Percentiles rank a stretch among this genome's conserved stretches.
phyloP scores from a whole-genome alignment of 2,329 filamentous ascomycete genomes.

The Alternaria sp. region DNA sequence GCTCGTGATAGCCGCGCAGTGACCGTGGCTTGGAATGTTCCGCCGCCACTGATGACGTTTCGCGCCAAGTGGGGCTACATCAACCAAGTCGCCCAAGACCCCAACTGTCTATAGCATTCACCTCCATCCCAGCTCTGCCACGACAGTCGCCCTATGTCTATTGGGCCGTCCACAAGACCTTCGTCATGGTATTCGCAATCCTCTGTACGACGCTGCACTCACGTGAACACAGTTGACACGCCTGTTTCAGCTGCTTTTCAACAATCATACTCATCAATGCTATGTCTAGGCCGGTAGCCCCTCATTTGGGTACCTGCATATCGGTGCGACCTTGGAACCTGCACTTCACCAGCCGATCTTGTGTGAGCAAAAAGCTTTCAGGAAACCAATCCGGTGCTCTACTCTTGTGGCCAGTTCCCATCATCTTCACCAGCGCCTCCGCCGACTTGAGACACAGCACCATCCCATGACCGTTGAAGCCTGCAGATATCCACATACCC shows the following conservation, averaged over 20 bases:
- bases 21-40: conserved; percentile 19
- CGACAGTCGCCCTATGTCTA: background rate
- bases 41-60: conserved; percentile 26
- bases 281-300: conserved; percentile 46
- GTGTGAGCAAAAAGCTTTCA: conserved; percentile 57
- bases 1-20: conserved; percentile 15
- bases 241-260: background rate
- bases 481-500: conserved; percentile 64
- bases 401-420: conserved; percentile 48
- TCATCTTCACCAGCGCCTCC: conserved; percentile 65
- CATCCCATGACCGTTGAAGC: conserved; percentile 73
- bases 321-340: conserved; percentile 24
- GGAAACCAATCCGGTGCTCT: conserved; percentile 62
- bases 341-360: conserved; percentile 52
- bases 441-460: conserved; percentile 68
- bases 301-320: background rate
- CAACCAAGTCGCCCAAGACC: background rate
- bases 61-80: conserved; percentile 20
- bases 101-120: background rate
- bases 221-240: background rate
- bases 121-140: background rate
- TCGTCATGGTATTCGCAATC: no score
- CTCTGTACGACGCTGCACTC: background rate
- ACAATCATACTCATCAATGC: conserved; percentile 57
- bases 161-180: no score